Evolutionary conservation across 192 early-diverging fungal species (phyloP), one percentile per base, ranked within the genome.

Genomic region (Mortierella antarctica): DNA sequence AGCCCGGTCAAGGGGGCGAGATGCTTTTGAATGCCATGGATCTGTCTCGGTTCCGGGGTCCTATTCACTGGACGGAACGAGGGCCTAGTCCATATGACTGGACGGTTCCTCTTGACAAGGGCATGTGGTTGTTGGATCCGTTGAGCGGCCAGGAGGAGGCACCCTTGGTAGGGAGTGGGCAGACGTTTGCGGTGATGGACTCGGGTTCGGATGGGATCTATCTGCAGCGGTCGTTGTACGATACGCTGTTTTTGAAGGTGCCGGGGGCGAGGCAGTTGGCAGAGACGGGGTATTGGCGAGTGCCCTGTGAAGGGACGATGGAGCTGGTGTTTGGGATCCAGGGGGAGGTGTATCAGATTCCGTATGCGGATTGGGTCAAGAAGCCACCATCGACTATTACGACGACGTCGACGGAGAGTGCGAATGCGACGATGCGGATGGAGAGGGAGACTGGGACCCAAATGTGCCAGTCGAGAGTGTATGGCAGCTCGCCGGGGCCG

Each of bases 201-300:
- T 80, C 77, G 39, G 77, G 77, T 1, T 80, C 77, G 6, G 70
- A 71, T 39, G 77, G 77, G 40, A 72, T 80, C 45, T 80, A 80
- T 23, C 48, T 80, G 11, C 58, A 65, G 44, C 57, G 53, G 6
- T 14, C 23, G 5, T 46, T 51, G 15, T 80, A 80, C 20, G 40
- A 80, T 39, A 45, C 70, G 2, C 42, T 80, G 10, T 80, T 80
- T 18, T 0, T 10, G 8, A 42, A 20, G 17, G 55, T 80, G 6
- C 77, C 77, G 0, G 60, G 60, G 2, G 39, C 77, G 7, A 49
- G 17, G 5, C 65, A 80, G 48, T 46, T 72, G 31, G 6, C 31
- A 31, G 42, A 46, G 48, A 72, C 9, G 0, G 77, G 77, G 7
- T 80, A 72, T 18, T 80, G 77, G 77, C 57, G 70, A 13, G 65